A percentile compares a stretch with the other conserved stretches of the same genome.
These are phyloP conservation scores for Myxozyma kluyveri DNA, from an alignment of 805 yeast species.

Conservation along the genomic window DNA sequence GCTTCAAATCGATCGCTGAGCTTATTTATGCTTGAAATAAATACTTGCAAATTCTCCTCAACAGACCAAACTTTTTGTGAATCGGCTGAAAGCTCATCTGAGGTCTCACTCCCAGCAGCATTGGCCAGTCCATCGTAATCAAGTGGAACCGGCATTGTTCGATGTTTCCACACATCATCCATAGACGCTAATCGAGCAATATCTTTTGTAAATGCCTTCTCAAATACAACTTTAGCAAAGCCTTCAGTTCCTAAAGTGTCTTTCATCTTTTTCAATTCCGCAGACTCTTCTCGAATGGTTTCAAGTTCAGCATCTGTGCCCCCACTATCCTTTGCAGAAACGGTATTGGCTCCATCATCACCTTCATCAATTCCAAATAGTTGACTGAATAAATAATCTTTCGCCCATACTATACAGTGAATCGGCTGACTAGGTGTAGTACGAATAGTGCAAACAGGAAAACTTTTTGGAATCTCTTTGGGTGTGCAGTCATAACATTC, in stretches of 20 bases:
- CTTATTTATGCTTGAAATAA: conserved; percentile 48
- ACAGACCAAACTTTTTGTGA: conserved; percentile 56
- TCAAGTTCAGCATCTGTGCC: conserved; percentile 48
- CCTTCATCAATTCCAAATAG: conserved; percentile 51
- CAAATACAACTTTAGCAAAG: conserved; percentile 36
- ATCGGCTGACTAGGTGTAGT: conserved; percentile 96
- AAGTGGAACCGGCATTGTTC: conserved; percentile 68
- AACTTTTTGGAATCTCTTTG: conserved; percentile 83
- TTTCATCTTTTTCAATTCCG: conserved; percentile 39
- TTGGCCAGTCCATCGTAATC: conserved; percentile 33
- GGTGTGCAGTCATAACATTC: conserved; percentile 94
- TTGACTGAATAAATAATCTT: conserved; percentile 79
- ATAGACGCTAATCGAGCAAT: conserved; percentile 68
- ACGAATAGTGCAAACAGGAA: conserved; percentile 94
- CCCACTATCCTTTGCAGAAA: conserved; percentile 61
- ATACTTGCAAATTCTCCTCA: conserved; percentile 60
- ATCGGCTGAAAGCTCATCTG: conserved; percentile 36
- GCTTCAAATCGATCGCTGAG: conserved; percentile 50
- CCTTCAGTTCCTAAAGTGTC: conserved; percentile 38
- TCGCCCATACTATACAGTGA: conserved; percentile 97
- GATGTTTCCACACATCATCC: conserved; percentile 73
- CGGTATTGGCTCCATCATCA: conserved; percentile 52
- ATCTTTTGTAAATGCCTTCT: conserved; percentile 65
- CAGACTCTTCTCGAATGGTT: conserved; percentile 38
- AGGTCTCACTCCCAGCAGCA: conserved; percentile 16